These are phyloP conservation scores for Musa troglodytarum DNA, from an alignment of 176 grass and related monocot species.

Conservation along the genomic window DNA sequence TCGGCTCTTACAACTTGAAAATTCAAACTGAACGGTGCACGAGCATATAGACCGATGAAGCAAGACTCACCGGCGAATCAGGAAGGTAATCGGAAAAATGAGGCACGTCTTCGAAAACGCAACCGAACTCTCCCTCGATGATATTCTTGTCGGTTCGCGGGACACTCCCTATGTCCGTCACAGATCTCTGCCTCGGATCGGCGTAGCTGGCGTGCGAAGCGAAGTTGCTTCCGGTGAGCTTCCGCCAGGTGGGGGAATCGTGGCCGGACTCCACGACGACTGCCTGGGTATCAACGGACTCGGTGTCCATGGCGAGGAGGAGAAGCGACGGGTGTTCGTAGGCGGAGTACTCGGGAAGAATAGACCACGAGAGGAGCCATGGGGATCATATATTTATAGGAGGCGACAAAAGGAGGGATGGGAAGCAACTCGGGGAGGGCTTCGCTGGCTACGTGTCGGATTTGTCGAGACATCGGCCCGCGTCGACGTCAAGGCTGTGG, in stretches of 20 bases:
- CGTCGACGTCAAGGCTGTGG: background rate
- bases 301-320: background rate
- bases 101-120: slow-evolving; percentile 12
- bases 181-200: slow-evolving; percentile 3
- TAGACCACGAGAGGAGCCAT: background rate
- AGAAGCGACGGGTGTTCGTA: background rate
- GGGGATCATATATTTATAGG: background rate
- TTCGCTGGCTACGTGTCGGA: background rate
- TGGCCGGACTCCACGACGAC: background rate
- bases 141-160: background rate
- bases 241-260: slow-evolving; percentile 3
- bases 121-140: background rate
- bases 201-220: background rate
- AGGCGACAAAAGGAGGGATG: background rate
- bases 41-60: background rate
- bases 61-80: slow-evolving; percentile 6
- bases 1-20: background rate
- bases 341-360: background rate
- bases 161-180: background rate
- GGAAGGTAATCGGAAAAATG: slow-evolving; percentile 6
- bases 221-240: background rate
- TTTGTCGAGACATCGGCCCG: background rate
- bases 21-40: background rate
- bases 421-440: background rate
- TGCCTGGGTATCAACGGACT: background rate